phyloP scores from a whole-genome alignment of 2,329 filamentous ascomycete genomes.

The Phialophora macrospora region DNA sequence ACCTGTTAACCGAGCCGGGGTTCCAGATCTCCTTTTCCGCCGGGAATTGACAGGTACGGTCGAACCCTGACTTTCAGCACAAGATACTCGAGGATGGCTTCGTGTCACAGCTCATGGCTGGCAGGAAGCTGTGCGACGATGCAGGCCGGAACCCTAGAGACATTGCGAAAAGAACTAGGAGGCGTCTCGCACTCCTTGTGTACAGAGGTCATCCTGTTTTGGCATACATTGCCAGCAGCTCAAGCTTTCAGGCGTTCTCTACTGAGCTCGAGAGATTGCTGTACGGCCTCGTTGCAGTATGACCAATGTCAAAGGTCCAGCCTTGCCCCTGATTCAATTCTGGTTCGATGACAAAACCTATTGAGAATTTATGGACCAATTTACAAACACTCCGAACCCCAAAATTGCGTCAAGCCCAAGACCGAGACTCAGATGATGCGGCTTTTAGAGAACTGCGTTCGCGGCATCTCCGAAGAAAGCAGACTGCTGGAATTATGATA shows the following conservation, averaged over 20 bases:
- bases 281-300: neutral
- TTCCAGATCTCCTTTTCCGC: neutral
- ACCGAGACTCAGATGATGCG: conserved; percentile 21
- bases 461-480: neutral
- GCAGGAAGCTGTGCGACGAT: neutral
- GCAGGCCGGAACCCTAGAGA: neutral
- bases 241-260: neutral
- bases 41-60: neutral
- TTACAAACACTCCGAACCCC: neutral
- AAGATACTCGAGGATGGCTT: neutral
- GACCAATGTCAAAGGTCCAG: neutral
- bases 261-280: neutral
- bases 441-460: neutral
- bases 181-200: neutral
- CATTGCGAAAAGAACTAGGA: neutral
- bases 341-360: neutral
- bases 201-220: neutral
- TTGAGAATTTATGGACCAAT: conserved; percentile 1
- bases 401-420: conserved; percentile 13
- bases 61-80: neutral
- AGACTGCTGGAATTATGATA: conserved; percentile 8
- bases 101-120: neutral
- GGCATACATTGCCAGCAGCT: neutral
- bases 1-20: neutral
- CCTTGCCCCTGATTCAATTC: conserved; percentile 16